Conservation (phyloP, 2,329 filamentous ascomycete species). For the Penicillium sp. region DNA sequence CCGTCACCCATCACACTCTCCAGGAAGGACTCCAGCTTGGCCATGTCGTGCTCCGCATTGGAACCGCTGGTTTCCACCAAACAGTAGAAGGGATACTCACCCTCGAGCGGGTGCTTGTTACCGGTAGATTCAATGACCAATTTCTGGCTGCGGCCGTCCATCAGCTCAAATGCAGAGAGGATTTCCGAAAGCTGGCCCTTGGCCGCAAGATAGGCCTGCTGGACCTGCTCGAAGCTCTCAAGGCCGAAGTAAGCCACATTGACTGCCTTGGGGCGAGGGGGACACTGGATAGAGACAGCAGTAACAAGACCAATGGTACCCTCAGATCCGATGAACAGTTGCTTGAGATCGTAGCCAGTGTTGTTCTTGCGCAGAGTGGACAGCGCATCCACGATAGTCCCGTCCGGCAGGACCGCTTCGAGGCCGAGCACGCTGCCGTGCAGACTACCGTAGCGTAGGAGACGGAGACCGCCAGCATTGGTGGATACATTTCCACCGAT, state of each 20-base stretch:
- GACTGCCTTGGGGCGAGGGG: constrained; percentile 79
- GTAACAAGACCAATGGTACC: constrained; percentile 95
- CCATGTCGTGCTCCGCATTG: constrained; percentile 87
- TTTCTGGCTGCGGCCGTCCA: constrained; percentile 81
- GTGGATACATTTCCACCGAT: constrained; percentile 95
- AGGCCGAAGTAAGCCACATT: constrained; percentile 95
- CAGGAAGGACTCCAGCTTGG: constrained; percentile 85
- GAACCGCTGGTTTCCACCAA: constrained; percentile 94
- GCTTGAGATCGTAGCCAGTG: constrained; percentile 95
- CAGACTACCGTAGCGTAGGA: constrained; percentile 89
- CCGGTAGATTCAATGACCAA: constrained; percentile 73
- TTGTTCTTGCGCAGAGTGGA: constrained; percentile 94
- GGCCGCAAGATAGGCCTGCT: constrained; percentile 80
- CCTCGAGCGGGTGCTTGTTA: constrained; percentile 77
- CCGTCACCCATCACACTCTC: constrained; percentile 88
- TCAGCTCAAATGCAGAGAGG: constrained; percentile 93
- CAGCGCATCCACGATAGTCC: constrained; percentile 86
- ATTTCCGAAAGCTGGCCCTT: constrained; percentile 92
- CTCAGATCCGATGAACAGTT: constrained; percentile 93
- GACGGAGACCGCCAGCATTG: constrained; percentile 86
- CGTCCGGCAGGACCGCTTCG: constrained; percentile 90
- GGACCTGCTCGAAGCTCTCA: constrained; percentile 84
- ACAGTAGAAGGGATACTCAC: constrained; percentile 89
- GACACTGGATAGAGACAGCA: constrained; percentile 82
- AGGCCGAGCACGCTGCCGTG: constrained; percentile 91